A percentile compares a stretch with the other conserved stretches of the same genome.
These are phyloP conservation scores for Sporodiniella umbellata DNA, from an alignment of 371 early-diverging fungal genomes.

Conservation along the genomic window DNA sequence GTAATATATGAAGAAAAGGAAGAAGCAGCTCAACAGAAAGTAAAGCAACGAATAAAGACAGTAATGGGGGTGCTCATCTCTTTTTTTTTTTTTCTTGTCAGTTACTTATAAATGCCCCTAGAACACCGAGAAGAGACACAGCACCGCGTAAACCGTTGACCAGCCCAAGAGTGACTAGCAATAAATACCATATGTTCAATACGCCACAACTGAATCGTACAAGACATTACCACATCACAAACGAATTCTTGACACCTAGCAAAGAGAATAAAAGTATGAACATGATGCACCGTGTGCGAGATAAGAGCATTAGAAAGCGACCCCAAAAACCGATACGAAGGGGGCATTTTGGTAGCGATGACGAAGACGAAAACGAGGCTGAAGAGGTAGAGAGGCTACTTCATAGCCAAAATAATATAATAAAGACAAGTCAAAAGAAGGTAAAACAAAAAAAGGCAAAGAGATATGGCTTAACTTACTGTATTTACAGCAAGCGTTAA, in stretches of 20 bases:
- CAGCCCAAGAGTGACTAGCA: constrained; percentile 8
- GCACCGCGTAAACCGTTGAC: constrained; percentile 14
- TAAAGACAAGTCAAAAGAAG: background rate
- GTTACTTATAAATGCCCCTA: background rate
- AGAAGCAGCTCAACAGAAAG: constrained; percentile 5
- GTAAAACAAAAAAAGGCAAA: background rate
- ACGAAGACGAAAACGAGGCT: constrained; percentile 11
- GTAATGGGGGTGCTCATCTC: background rate
- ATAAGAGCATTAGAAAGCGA: constrained; percentile 24
- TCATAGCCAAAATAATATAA: background rate
- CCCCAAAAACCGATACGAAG: constrained; percentile 12
- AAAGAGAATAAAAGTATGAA: constrained; percentile 13
- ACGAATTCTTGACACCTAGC: background rate
- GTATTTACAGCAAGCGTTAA: too few relatives aligned
- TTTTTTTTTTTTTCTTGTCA: background rate
- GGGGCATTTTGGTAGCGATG: constrained; percentile 13
- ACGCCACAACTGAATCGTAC: constrained; percentile 35
- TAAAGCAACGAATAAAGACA: constrained; percentile 10
- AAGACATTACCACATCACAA: background rate
- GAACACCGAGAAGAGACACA: constrained; percentile 14
- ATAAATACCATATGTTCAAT: constrained; percentile 18
- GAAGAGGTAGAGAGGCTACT: background rate
- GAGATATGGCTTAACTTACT: too few relatives aligned
- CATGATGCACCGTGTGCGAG: constrained; percentile 34
- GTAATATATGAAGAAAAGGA: constrained; percentile 13